Conservation (phyloP, 2,329 filamentous ascomycete species). For the Zymoseptoria passerinii region DNA sequence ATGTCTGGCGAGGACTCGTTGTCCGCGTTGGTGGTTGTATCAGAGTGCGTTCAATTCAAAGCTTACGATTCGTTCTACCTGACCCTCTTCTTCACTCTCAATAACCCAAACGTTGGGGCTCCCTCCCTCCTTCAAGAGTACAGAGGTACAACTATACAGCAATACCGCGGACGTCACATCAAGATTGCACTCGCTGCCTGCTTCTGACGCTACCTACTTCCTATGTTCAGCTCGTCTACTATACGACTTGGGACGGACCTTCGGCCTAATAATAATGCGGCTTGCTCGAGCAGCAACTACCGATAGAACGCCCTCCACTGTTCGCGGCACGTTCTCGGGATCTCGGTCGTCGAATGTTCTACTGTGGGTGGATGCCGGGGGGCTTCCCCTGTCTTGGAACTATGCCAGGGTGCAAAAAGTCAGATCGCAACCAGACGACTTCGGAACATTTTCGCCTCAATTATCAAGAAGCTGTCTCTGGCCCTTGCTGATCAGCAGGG, state of each 20-base stretch:
- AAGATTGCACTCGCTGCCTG: no score
- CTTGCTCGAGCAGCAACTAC: not conserved
- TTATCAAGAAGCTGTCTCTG: not conserved
- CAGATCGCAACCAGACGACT: not conserved
- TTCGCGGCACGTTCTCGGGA: not conserved
- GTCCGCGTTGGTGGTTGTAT: not conserved
- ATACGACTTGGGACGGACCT: no score
- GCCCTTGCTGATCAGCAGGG: not conserved
- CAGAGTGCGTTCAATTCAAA: not conserved
- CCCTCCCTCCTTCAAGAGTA: no score
- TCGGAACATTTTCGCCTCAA: not conserved
- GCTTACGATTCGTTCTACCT: no score
- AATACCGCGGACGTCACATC: no score
- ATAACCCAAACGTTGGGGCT: no score
- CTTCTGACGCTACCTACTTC: no score
- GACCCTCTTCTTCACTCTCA: no score
- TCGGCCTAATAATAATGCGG: not conserved
- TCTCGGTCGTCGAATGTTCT: not conserved
- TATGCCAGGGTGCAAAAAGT: not conserved
- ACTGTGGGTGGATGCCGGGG: not conserved
- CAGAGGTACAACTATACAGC: no score
- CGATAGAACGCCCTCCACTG: not conserved
- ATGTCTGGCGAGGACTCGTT: not conserved
- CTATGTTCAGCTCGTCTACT: no score
- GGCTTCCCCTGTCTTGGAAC: not conserved